phyloP scores from a whole-genome alignment of 2,329 filamentous ascomycete genomes.

The Remersonia thermophila region DNA sequence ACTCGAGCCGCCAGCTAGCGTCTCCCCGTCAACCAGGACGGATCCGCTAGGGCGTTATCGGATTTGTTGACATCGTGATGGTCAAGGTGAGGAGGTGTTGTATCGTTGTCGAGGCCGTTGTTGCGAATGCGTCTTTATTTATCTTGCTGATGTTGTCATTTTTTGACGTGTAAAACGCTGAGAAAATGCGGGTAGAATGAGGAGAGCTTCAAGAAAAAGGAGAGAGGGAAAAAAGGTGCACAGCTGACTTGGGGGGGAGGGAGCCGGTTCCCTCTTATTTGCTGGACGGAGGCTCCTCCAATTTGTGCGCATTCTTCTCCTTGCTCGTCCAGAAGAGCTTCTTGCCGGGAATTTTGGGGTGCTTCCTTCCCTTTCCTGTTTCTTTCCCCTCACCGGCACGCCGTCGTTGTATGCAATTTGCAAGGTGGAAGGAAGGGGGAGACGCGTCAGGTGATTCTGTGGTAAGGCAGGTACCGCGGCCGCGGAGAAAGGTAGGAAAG shows the following conservation, averaged over 20 bases:
- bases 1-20: conserved; percentile 5
- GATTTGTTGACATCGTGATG: conserved; percentile 2
- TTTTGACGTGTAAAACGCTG: too few relatives aligned
- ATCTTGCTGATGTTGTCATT: background rate
- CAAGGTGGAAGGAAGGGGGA: background rate
- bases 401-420: too few relatives aligned
- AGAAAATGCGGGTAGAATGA: too few relatives aligned
- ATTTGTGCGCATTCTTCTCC: background rate
- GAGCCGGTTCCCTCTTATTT: conserved; percentile 5
- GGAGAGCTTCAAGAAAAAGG: too few relatives aligned
- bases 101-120: background rate
- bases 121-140: background rate
- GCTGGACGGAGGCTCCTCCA: background rate
- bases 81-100: too few relatives aligned
- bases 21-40: conserved; percentile 6
- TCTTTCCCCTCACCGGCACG: conserved; percentile 5
- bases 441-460: too few relatives aligned
- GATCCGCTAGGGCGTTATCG: background rate
- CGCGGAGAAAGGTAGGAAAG: too few relatives aligned
- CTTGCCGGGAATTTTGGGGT: too few relatives aligned
- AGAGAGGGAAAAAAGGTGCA: conserved; percentile 1
- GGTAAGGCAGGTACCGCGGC: too few relatives aligned
- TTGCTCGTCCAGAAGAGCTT: too few relatives aligned
- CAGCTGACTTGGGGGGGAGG: background rate
- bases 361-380: conserved; percentile 4